Evolutionary conservation across 768 basidiomycete species (phyloP), one percentile per base, ranked within the genome.

Genomic region (Psilocybe sp.): DNA sequence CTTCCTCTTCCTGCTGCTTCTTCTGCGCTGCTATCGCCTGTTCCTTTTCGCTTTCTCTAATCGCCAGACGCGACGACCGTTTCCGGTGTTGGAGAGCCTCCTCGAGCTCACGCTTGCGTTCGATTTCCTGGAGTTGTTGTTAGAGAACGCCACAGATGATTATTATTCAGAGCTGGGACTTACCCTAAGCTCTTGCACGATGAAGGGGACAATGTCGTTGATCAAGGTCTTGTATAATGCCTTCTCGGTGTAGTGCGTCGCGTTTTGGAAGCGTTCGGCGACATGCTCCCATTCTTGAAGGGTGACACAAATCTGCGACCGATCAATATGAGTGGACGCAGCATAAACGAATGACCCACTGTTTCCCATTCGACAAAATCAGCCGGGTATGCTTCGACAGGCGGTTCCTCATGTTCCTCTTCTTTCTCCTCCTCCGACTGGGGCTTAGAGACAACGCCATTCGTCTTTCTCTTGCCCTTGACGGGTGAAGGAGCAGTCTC

Each of bases 361-460:
- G 89, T 88, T 72, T 96, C 91, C 94, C 95, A 98, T 66, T 96
- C 93, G 36, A 91, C 65, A 58, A 89, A 89, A 42, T 77, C 78
- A 1, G 72, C 71, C 4, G 76, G 77, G 16, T 68, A 47, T 8
- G 55, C 60, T n/a, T 58, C 23, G 23, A 7, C 23, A 3, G 23
- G 60, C 33, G 51, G 36, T 14, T 41, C 49, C 15, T 51, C 47
- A 16, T 56, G 40, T 38, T 60, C 52, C 40, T 41, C 42, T 18
- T 55, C 43, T 48, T 54, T 46, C 5, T 52, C 31, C 19, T 55
- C 46, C 36, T 37, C 28, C 20, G 46, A 44, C 11, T 23, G 36
- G 39, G 50, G 32, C 13, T 40, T 47, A 19, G 51, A 44, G 8
- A 41, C 50, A 16, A 51, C 16, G 5, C 40, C 33, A 16, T 40